A percentile compares a stretch with the other conserved stretches of the same genome.
Conservation (phyloP, 169 alveolate genomes). For the Ichthyophthirius multifiliis region DNA sequence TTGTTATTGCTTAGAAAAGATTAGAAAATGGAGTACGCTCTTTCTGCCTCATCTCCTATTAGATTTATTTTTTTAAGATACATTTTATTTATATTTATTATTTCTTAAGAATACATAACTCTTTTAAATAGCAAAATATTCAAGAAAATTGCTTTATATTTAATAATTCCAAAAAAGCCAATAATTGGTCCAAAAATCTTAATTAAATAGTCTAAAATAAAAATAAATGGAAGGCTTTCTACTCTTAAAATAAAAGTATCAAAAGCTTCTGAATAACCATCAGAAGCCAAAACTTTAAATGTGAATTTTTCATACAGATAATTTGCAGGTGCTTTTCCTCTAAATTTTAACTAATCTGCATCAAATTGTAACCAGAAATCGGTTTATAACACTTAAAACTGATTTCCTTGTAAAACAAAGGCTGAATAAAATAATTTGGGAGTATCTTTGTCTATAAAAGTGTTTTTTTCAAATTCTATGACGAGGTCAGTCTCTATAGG, state of each 20-base stretch:
- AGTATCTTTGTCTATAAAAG: not conserved
- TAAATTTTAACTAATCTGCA: not conserved
- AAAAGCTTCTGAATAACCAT: not conserved
- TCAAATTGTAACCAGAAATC: not conserved
- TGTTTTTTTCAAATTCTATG: not conserved
- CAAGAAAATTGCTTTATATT: not conserved
- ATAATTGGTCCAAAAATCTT: not conserved
- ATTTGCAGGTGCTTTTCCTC: not conserved
- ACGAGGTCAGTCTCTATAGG: not conserved
- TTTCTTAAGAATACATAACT: not conserved
- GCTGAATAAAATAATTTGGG: not conserved
- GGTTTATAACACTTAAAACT: not conserved
- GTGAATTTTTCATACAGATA: not conserved
- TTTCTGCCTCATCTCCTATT: not conserved
- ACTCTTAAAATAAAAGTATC: not conserved
- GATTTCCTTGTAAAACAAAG: not conserved
- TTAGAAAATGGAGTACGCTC: not conserved
- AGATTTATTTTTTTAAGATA: not conserved
- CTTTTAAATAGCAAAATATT: not conserved
- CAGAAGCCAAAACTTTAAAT: not conserved
- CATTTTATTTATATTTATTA: not conserved
- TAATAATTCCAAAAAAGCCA: not conserved
- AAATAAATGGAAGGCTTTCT: not conserved
- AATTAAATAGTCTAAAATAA: not conserved
- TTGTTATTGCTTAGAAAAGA: not conserved